Conservation (phyloP, 331 rosid genomes). For the Malus hybrid region DNA sequence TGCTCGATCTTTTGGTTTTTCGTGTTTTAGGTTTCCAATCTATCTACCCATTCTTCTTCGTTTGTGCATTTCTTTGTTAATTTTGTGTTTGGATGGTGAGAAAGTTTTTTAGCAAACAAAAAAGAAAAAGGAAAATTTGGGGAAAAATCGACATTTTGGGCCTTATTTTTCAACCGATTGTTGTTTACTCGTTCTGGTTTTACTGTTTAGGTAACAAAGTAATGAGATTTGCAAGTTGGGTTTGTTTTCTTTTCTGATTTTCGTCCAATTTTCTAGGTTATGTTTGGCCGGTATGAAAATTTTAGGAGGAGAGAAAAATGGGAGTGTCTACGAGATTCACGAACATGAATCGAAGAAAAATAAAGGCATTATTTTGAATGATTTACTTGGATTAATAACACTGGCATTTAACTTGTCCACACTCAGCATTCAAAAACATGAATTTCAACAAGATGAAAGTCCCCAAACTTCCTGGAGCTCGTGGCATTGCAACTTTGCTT, state of each 20-base stretch:
- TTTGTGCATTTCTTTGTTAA: neutral
- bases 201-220: neutral
- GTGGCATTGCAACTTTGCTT: slow-evolving; percentile 44
- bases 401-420: neutral
- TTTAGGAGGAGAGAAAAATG: neutral
- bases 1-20: neutral
- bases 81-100: neutral
- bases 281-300: neutral
- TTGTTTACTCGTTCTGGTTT: neutral
- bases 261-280: neutral
- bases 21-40: neutral
- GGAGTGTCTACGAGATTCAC: neutral
- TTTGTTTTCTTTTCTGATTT: neutral
- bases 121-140: no score
- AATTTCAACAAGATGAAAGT: slow-evolving; percentile 45
- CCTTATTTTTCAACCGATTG: neutral
- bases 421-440: slow-evolving; percentile 33
- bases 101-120: neutral
- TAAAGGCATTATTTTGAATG: neutral
- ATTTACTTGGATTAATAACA: neutral
- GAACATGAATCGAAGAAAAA: no score
- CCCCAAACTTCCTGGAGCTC: slow-evolving; percentile 48
- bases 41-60: neutral
- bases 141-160: neutral
- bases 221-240: neutral